Evolutionary conservation across 345 rosid species (phyloP).

Genomic region (Noccaea caerulescens): DNA sequence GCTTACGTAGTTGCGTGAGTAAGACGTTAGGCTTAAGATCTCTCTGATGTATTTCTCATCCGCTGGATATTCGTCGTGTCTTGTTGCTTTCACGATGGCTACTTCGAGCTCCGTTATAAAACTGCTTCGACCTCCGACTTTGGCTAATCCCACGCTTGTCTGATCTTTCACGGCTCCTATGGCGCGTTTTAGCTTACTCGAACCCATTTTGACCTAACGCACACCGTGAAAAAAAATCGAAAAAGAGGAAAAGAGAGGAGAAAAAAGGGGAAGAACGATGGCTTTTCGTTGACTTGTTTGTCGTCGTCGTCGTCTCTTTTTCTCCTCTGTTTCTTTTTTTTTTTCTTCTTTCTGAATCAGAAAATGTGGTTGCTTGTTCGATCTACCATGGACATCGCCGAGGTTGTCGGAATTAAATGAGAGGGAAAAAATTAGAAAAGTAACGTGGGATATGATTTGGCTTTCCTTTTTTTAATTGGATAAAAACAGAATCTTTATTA

Average conservation of each 20-base stretch:
- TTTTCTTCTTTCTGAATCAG: neutral
- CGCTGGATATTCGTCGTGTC: conserved; percentile 85
- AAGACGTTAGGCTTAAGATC: conserved; percentile 60
- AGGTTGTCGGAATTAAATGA: conserved; percentile 33
- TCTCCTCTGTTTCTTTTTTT: conserved; percentile 26
- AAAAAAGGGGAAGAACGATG: conserved; percentile 26
- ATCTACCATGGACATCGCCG: conserved; percentile 40
- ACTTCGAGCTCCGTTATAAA: conserved; percentile 32
- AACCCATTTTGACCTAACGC: conserved; percentile 31
- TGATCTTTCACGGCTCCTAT: conserved; percentile 55
- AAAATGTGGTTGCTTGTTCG: conserved; percentile 27
- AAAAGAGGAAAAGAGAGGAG: conserved; percentile 16
- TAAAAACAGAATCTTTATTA: conserved; percentile 38
- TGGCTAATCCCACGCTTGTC: conserved; percentile 64
- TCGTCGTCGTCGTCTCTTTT: conserved; percentile 23
- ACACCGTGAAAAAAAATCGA: neutral
- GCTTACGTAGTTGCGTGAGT: conserved; percentile 59
- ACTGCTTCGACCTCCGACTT: conserved; percentile 53
- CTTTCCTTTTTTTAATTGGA: conserved; percentile 21
- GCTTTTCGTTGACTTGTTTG: conserved; percentile 39
- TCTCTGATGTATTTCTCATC: conserved; percentile 55
- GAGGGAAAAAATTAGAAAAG: neutral
- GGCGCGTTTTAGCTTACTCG: conserved; percentile 44
- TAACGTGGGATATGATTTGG: conserved; percentile 27
- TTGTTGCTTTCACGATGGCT: conserved; percentile 62